A percentile compares a stretch with the other conserved stretches of the same genome.
These are phyloP conservation scores for Wickerhamomyces strasburgensis DNA, from an alignment of 805 yeast genomes.

Conservation along the genomic window DNA sequence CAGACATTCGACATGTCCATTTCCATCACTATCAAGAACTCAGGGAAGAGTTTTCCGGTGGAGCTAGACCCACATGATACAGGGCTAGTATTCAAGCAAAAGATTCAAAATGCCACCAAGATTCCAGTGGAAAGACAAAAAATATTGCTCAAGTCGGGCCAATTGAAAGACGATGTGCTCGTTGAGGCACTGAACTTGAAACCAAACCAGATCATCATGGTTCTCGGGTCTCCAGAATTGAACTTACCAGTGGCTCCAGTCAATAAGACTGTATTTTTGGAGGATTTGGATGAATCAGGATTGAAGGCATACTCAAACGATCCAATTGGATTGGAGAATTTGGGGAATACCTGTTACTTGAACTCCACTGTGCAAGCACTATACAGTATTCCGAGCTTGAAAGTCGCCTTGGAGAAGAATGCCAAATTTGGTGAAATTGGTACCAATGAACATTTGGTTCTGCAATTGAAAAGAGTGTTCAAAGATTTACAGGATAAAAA, in stretches of 20 bases:
- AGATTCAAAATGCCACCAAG: constrained; percentile 66
- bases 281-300: constrained; percentile 53
- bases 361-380: constrained; percentile 88
- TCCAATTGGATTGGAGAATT: constrained; percentile 89
- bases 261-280: constrained; percentile 51
- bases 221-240: constrained; percentile 84
- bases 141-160: constrained; percentile 85
- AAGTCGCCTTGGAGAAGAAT: constrained; percentile 54
- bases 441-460: constrained; percentile 34
- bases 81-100: constrained; percentile 56
- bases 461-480: constrained; percentile 45
- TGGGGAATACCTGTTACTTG: constrained; percentile 94
- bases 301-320: constrained; percentile 32
- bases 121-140: constrained; percentile 91
- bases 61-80: constrained; percentile 25
- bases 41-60: constrained; percentile 63
- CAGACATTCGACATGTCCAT: constrained; percentile 6
- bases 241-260: constrained; percentile 50
- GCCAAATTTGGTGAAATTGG: constrained; percentile 33
- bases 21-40: constrained; percentile 48
- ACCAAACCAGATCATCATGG: constrained; percentile 69
- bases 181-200: constrained; percentile 48
- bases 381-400: constrained; percentile 69
- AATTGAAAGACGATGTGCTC: constrained; percentile 57
- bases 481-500: constrained; percentile 35